Percentiles rank a stretch among this genome's conserved stretches.
Conservation (phyloP, 2,329 filamentous ascomycete species). For the Aureobasidium sp. region DNA sequence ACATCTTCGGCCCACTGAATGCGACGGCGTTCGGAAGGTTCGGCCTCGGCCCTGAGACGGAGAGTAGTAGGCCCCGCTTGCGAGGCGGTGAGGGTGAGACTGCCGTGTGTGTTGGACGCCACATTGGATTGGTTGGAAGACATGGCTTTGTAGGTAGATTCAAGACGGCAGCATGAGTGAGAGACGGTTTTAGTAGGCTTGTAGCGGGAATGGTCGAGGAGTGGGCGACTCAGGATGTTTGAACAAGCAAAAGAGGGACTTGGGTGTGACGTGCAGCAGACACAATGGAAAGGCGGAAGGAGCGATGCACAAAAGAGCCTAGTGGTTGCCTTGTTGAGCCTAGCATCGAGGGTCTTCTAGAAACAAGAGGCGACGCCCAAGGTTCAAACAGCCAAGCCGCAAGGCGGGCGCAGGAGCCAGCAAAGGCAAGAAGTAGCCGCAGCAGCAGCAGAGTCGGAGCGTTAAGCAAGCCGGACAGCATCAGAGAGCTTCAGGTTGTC, state of each 20-base stretch:
- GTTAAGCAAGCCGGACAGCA: neutral
- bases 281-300: constrained; percentile 12
- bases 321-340: neutral
- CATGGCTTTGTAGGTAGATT: constrained; percentile 3
- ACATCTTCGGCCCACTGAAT: constrained; percentile 93
- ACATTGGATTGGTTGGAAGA: neutral
- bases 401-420: neutral
- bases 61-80: constrained; percentile 26
- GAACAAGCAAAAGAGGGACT: neutral
- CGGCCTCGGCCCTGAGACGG: constrained; percentile 33
- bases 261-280: constrained; percentile 10
- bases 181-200: neutral
- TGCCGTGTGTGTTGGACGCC: constrained; percentile 22
- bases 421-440: neutral
- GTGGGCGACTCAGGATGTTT: neutral
- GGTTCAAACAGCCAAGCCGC: neutral
- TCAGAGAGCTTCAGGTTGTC: neutral
- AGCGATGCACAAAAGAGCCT: neutral
- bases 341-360: neutral
- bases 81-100: constrained; percentile 27
- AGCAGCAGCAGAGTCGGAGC: neutral
- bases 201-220: neutral
- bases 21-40: constrained; percentile 44
- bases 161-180: neutral
- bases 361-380: neutral